phyloP scores from a whole-genome alignment of 441 rosid genomes.

The Gossypium davidsonii region DNA sequence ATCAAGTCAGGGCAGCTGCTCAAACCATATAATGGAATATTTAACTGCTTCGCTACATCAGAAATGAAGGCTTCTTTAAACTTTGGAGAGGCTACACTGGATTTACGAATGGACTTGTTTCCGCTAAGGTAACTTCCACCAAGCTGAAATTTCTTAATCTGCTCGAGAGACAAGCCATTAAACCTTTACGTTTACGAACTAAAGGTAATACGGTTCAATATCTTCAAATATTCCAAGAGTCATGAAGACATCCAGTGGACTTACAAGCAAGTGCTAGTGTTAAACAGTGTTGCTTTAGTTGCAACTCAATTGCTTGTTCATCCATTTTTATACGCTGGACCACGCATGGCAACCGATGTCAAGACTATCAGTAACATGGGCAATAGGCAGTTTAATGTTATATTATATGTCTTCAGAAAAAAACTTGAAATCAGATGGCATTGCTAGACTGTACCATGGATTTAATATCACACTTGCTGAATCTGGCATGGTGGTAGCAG shows the following conservation, averaged over 20 bases:
- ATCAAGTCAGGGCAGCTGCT: constrained; percentile 3
- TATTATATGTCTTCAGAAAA: neutral
- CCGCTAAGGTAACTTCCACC: neutral
- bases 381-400: constrained; percentile 3
- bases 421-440: constrained; percentile 10
- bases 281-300: neutral
- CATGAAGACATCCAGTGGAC: no score
- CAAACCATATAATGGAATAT: constrained; percentile 7
- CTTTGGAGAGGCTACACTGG: neutral
- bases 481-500: no score
- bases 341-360: constrained; percentile 13
- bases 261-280: no score
- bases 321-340: neutral
- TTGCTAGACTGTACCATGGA: constrained; percentile 9
- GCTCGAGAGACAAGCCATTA: neutral
- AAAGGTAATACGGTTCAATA: neutral
- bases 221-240: no score
- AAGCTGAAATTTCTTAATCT: neutral
- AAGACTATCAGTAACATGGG: neutral
- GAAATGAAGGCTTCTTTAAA: no score
- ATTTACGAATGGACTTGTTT: neutral
- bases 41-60: no score
- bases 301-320: neutral
- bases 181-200: neutral
- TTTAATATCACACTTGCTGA: neutral